phyloP scores from a whole-genome alignment of 257 asterid genomes.

The Scutellaria galericulata region DNA sequence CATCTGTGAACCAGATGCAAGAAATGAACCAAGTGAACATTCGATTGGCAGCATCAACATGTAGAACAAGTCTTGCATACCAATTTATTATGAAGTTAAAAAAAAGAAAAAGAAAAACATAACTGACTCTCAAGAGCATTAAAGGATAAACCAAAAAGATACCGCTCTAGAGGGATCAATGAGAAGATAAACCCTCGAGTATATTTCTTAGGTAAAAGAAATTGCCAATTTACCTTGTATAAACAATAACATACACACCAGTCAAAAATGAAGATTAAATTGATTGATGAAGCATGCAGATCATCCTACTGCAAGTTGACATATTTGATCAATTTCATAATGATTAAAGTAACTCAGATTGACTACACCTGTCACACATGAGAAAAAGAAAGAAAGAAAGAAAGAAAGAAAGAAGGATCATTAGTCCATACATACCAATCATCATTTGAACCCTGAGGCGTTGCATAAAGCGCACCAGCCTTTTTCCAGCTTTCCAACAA shows the following conservation, averaged over 20 bases:
- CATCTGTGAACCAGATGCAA: background rate
- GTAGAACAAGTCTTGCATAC: constrained; percentile 4
- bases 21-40: background rate
- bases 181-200: background rate
- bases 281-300: constrained; percentile 1
- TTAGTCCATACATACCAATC: constrained; percentile 65
- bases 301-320: constrained; percentile 8
- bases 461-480: constrained; percentile 83
- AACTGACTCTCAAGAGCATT: background rate
- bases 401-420: background rate
- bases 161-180: background rate
- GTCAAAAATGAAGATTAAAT: constrained; percentile 18
- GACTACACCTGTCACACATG: background rate
- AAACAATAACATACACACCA: background rate
- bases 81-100: background rate
- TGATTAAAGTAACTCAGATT: background rate
- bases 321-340: background rate
- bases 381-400: background rate
- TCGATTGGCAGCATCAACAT: constrained; percentile 8
- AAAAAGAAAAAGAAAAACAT: background rate
- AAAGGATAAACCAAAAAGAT: background rate
- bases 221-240: background rate
- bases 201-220: constrained; percentile 3
- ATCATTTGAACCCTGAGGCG: constrained; percentile 93
- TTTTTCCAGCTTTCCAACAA: constrained; percentile 77